Evolutionary conservation across 805 yeast genomes (phyloP).

Genomic region (Zygoascus flipseniorum): DNA sequence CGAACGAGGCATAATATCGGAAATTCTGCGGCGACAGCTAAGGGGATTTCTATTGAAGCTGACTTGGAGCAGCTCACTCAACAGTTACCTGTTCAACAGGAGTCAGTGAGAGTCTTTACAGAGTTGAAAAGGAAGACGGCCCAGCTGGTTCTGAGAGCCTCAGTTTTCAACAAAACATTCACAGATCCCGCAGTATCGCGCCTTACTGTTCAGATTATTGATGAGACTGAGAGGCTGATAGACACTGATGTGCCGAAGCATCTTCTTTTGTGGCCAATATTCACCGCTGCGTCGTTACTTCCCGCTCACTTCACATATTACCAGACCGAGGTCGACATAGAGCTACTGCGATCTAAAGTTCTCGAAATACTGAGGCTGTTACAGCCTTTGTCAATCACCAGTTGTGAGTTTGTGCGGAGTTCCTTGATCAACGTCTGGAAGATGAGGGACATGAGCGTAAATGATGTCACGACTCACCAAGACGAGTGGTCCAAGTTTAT

Average conservation of each 20-base stretch:
- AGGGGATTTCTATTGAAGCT: background rate
- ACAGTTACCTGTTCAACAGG: background rate
- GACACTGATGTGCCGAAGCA: background rate
- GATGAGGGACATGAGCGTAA: background rate
- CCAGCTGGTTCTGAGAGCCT: background rate
- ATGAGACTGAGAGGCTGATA: background rate
- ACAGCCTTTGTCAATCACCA: background rate
- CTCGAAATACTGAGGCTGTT: background rate
- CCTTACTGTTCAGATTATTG: background rate
- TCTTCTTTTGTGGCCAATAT: background rate
- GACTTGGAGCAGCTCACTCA: background rate
- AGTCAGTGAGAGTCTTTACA: background rate
- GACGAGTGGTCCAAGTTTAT: background rate
- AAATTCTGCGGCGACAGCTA: background rate
- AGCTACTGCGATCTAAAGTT: background rate
- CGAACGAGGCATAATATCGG: background rate
- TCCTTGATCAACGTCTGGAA: background rate
- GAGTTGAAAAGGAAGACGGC: background rate
- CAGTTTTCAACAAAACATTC: background rate
- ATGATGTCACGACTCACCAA: background rate
- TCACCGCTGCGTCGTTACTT: background rate
- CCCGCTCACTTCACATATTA: background rate
- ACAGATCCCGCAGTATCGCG: background rate
- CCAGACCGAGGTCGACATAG: background rate
- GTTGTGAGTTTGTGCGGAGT: background rate